Conservation (phyloP, 2,329 filamentous ascomycete genomes). For the Calonectria ilicicola region DNA sequence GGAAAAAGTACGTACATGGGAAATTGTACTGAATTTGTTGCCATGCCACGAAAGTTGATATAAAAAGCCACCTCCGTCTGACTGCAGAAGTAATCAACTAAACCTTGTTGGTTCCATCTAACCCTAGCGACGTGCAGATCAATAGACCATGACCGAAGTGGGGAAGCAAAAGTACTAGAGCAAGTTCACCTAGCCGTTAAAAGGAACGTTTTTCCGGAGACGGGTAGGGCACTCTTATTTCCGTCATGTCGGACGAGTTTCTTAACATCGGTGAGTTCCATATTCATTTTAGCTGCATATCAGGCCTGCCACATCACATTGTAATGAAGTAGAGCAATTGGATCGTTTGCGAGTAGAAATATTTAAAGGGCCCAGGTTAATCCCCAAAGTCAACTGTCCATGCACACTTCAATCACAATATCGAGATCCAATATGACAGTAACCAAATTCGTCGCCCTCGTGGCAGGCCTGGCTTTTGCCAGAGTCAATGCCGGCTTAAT, state of each 20-base stretch:
- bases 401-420: no score
- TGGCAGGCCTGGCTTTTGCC: neutral
- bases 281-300: neutral
- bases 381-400: no score
- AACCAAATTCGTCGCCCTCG: neutral
- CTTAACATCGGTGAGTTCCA: neutral
- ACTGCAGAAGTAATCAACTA: no score
- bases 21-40: no score
- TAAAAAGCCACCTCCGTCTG: no score
- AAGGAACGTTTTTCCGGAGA: neutral
- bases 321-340: neutral
- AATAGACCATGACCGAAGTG: neutral
- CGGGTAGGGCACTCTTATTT: neutral
- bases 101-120: no score
- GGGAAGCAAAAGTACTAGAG: neutral
- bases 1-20: no score
- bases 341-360: neutral
- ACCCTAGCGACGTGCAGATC: neutral
- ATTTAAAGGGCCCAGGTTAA: neutral
- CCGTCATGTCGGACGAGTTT: neutral
- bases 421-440: neutral
- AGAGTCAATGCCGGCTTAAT: neutral
- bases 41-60: no score
- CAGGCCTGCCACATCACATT: neutral
- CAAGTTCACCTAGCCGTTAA: neutral